Evolutionary conservation across 164 flowering plant genomes (phyloP).

Genomic region (Litsea cubeba): DNA sequence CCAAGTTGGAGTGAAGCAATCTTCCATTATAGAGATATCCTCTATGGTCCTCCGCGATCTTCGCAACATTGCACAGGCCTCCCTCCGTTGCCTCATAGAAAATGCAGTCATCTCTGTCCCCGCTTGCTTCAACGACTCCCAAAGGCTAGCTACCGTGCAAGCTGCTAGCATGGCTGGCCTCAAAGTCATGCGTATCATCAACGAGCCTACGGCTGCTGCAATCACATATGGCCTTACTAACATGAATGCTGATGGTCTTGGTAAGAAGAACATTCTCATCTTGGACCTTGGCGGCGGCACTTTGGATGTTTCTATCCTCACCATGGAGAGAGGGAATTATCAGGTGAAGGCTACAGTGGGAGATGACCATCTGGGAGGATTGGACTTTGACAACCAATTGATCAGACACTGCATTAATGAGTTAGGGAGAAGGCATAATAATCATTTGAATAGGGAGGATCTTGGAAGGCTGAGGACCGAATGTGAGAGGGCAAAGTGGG

Average conservation of each 20-base stretch:
- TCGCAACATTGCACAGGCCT: neutral
- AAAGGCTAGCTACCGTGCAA: neutral
- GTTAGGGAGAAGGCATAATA: slow-evolving; percentile 45
- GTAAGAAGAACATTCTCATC: slow-evolving; percentile 2
- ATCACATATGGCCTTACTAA: neutral
- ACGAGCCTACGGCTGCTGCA: neutral
- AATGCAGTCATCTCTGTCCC: neutral
- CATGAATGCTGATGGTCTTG: neutral
- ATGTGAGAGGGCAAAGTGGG: slow-evolving; percentile 11
- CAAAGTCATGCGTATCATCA: neutral
- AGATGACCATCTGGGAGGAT: slow-evolving; percentile 46
- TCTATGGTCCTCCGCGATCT: neutral
- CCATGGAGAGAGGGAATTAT: slow-evolving; percentile 1
- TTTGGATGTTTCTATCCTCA: slow-evolving; percentile 7
- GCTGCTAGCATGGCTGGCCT: neutral
- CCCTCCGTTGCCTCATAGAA: neutral
- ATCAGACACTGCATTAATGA: slow-evolving; percentile 38
- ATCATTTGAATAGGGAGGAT: slow-evolving; percentile 37
- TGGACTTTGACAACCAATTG: slow-evolving; percentile 62
- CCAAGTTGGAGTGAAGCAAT: neutral
- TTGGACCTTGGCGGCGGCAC: slow-evolving; percentile 7
- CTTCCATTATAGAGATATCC: neutral
- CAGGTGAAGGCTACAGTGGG: slow-evolving; percentile 10
- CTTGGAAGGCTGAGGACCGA: slow-evolving; percentile 41
- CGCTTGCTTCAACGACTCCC: neutral